Base-by-base conservation (phyloP, 768 basidiomycete species). In the Naganishia randhawae region DNA sequence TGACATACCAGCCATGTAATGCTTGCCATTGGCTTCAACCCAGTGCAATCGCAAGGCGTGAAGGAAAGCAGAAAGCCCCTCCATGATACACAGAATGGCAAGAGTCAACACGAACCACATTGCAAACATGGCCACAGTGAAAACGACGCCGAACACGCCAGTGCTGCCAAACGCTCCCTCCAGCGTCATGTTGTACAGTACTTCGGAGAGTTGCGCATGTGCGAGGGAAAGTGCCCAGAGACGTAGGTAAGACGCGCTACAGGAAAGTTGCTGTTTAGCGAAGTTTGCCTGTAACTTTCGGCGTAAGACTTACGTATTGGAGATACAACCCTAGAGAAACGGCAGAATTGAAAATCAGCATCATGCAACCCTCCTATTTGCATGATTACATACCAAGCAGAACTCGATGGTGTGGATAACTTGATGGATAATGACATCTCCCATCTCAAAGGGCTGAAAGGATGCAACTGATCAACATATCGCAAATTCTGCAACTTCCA, bases 361-460 rank as follows among this genome's bases (percentile, higher is more conserved):
- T 25, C 50, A 14, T 42, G 19, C 16, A 31, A 25, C 16, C 19
- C 3, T 6, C 25, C 31, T 45, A 19, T 19, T 9, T 13, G 31
- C 17, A 31, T 11, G 22, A 25, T 27, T 19, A 25, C 57, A 22
- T 29, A 61, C 96, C 37, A 99, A 86, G 78, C 96, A 99, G 82
- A 98, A 99, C 82, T 99, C 96, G 81, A 99, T 97, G 29, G 93
- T 95, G 81, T 98, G 96, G 76, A 99, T 99, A 70, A 96, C 84
- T 80, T 99, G 96, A 81, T 99, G 95, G 69, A 98, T 90, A 27
- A 96, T 86, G 68, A 96, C 86, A 80, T 99, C 96, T 76, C 92
- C 84, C 80, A 97, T 91, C 76, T 96, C 92, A 78, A 94, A 91
- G 54, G 90, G 84, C 82, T 92, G 87, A 85, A 45, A 39, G 32